Percentiles rank a stretch among this genome's conserved stretches.
Conservation (phyloP, 176 grass and related monocot species). For the Musa schizocarpa region DNA sequence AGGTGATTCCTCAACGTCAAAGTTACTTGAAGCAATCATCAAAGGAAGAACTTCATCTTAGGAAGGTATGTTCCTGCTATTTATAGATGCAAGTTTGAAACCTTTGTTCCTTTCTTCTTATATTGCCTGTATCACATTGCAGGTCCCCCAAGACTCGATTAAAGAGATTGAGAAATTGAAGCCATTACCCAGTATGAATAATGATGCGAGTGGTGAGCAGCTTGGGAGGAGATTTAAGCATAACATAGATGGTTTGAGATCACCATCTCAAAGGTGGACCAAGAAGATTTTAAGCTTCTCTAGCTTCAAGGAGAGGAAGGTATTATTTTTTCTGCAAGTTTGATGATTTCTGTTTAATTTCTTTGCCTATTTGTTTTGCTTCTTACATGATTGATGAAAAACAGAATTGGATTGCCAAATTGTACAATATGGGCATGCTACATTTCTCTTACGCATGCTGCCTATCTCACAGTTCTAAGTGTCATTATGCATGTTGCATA, state of each 20-base stretch:
- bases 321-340: not conserved
- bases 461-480: not conserved
- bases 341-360: not conserved
- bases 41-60: constrained; percentile 7
- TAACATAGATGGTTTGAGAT: not conserved
- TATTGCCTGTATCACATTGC: not conserved
- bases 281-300: not conserved
- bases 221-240: not conserved
- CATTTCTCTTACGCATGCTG: not conserved
- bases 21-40: not conserved
- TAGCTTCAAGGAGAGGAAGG: not conserved
- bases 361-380: not conserved
- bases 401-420: not conserved
- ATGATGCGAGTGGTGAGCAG: not conserved
- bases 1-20: constrained; percentile 6
- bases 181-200: not conserved
- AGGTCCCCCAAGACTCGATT: not conserved
- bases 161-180: constrained; percentile 3
- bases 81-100: not conserved
- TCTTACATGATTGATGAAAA: not conserved
- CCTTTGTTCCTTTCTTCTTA: not conserved
- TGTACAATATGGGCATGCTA: not conserved
- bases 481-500: not conserved
- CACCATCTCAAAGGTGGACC: constrained; percentile 4
- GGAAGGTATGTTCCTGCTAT: not conserved